Conservation (phyloP, 805 yeast species). For the Ogataea neopini region DNA sequence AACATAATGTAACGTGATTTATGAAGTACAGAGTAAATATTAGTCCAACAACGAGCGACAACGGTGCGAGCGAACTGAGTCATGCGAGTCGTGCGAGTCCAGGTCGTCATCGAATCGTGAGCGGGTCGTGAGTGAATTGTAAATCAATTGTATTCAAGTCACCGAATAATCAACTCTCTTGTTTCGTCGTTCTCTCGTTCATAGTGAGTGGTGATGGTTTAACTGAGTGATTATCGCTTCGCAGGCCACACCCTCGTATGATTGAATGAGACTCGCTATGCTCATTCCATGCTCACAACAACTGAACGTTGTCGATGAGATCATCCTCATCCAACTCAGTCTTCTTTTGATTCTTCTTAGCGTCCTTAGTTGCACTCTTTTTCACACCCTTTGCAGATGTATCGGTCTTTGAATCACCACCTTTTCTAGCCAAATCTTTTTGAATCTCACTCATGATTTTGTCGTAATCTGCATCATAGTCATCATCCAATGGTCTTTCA, state of each 20-base stretch:
- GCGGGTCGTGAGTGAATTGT: no score
- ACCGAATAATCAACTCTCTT: no score
- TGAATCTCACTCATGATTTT: constrained; percentile 11
- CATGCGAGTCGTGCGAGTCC: no score
- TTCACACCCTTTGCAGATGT: neutral
- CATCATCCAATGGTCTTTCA: constrained; percentile 24
- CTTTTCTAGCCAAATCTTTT: neutral
- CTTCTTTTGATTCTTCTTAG: neutral
- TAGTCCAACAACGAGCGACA: neutral
- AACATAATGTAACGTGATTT: constrained; percentile 2
- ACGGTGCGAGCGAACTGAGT: neutral
- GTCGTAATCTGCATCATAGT: constrained; percentile 19
- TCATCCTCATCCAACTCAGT: constrained; percentile 19
- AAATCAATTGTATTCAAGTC: no score
- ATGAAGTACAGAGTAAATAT: constrained; percentile 4
- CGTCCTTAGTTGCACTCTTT: constrained; percentile 1
- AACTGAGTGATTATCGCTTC: no score
- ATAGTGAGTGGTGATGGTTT: no score
- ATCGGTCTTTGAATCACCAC: neutral
- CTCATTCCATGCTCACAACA: no score
- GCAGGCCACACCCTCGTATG: no score
- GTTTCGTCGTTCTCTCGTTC: no score
- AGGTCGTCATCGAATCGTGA: no score
- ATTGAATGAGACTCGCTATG: no score
- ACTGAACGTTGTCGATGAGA: constrained; percentile 17